Evolutionary conservation across 139 green algal species (phyloP), one percentile per base, ranked within the genome.

Genomic region (Mychonastes homosphaera): DNA sequence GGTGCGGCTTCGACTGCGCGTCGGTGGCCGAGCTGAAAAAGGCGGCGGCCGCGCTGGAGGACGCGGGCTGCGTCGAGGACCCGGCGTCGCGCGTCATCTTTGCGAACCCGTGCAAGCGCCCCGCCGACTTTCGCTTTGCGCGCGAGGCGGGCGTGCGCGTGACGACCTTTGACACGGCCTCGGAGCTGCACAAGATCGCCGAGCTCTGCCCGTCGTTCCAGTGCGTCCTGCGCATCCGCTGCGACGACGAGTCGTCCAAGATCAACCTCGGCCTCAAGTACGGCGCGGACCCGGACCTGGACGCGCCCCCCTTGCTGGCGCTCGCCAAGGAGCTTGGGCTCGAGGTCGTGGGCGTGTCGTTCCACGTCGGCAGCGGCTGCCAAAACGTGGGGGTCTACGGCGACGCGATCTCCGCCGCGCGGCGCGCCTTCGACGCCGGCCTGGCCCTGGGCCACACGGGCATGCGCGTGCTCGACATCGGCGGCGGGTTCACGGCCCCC

Each of bases 1-100:
- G 90, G 18, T 73, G 83, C 23, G 84, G 87, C n/a, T 97, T 97
- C 52, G 90, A 97, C 65, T 95, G 87, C 58, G 90, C 90, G 9
- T 87, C 70, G 12, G 70, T 81, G 16, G 71, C 75, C 4, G 88
- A 96, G 74, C 65, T 94, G 7, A 65, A 82, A 23, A 29, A 69
- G 53, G 19, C 32, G 6, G 62, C 53, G 58, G 62, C 62, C 23
- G 52, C 44, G 8, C 53, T 62, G 9, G 35, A n/a, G n/a, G n/a
- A n/a, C n/a, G n/a, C n/a, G n/a, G 28, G 26, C n/a, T 26, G 18
- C 28, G 16, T 26, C 28, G 46, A 33, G 43, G 56, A 8, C 34
- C 82, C 34, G 88, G 85, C 18, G 81, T 90, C 28, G 56, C 80
- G 12, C 60, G 87, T 96, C 58, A 77, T 97, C n/a, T 95, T 87